phyloP scores from a whole-genome alignment of 73 alveolate species.

The Paramecium bursaria region DNA sequence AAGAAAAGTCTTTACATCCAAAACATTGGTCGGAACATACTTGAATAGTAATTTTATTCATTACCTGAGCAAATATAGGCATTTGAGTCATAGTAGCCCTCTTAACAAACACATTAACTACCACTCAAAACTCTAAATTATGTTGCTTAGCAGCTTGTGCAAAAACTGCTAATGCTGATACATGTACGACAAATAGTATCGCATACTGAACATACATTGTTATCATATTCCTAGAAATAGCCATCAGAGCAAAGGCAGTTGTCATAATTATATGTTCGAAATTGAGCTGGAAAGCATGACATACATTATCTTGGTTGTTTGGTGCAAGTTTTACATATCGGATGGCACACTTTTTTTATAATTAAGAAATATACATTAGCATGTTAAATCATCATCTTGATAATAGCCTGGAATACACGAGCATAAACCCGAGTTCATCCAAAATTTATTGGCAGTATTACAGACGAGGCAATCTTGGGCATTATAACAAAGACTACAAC shows the following conservation, averaged over 20 bases:
- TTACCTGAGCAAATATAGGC: neutral
- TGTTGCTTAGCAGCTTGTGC: constrained; percentile 32
- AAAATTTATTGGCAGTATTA: too few relatives aligned
- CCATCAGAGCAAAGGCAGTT: constrained; percentile 17
- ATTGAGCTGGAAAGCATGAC: constrained; percentile 3
- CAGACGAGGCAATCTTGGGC: too few relatives aligned
- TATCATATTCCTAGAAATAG: neutral
- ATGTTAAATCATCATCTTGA: constrained; percentile 4
- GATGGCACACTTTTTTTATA: too few relatives aligned
- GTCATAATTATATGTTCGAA: neutral
- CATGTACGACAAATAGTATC: constrained; percentile 27
- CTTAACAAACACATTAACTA: constrained; percentile 29
- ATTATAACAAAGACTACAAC: too few relatives aligned
- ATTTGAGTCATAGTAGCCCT: constrained; percentile 36
- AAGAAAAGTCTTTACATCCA: neutral
- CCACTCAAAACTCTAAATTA: neutral
- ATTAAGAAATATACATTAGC: neutral
- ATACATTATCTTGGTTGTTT: constrained; percentile 1
- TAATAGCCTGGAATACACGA: constrained; percentile 43
- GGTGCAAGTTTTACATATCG: constrained; percentile 10
- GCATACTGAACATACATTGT: neutral
- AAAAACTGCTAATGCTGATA: neutral
- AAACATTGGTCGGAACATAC: constrained; percentile 15
- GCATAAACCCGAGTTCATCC: too few relatives aligned
- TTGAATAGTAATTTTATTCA: too few relatives aligned